phyloP scores from a whole-genome alignment of 2,329 filamentous ascomycete species.

The Calonectria fujianensis region DNA sequence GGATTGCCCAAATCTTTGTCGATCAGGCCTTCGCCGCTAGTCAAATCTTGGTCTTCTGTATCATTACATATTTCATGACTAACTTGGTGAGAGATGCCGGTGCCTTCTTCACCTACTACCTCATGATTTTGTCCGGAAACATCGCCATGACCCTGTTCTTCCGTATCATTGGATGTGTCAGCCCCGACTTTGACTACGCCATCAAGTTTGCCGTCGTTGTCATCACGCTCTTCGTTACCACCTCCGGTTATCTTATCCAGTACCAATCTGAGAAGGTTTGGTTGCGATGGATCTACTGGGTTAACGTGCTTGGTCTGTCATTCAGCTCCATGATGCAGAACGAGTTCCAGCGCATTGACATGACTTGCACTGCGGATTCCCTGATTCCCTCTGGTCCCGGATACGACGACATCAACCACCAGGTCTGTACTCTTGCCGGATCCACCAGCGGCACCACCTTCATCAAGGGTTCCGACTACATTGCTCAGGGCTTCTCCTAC shows the following conservation, averaged over 20 bases:
- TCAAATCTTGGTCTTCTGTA: constrained; percentile 82
- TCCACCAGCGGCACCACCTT: constrained; percentile 78
- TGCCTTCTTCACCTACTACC: constrained; percentile 85
- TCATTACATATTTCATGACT: constrained; percentile 89
- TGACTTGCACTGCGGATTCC: constrained; percentile 81
- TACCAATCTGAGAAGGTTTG: constrained; percentile 84
- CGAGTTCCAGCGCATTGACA: constrained; percentile 82
- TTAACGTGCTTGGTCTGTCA: constrained; percentile 83
- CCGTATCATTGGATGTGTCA: constrained; percentile 83
- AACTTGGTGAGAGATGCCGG: constrained; percentile 81
- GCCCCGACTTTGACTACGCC: constrained; percentile 89
- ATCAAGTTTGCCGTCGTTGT: constrained; percentile 87
- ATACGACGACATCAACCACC: constrained; percentile 82
- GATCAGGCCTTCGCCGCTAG: constrained; percentile 83
- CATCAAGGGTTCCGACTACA: constrained; percentile 81
- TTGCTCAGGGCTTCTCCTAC: constrained; percentile 82
- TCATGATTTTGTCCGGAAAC: constrained; percentile 81
- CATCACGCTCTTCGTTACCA: constrained; percentile 88
- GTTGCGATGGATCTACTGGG: constrained; percentile 87
- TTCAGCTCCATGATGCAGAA: constrained; percentile 91
- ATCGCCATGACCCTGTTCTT: constrained; percentile 87
- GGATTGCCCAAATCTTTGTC: constrained; percentile 88
- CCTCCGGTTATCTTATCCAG: constrained; percentile 89
- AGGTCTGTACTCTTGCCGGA: constrained; percentile 88
- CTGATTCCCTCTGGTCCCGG: constrained; percentile 82